Evolutionary conservation across 2,329 filamentous ascomycete genomes (phyloP), one percentile per base, ranked within the genome.

Genomic region (Pseudopyrenochaeta lycopersici): DNA sequence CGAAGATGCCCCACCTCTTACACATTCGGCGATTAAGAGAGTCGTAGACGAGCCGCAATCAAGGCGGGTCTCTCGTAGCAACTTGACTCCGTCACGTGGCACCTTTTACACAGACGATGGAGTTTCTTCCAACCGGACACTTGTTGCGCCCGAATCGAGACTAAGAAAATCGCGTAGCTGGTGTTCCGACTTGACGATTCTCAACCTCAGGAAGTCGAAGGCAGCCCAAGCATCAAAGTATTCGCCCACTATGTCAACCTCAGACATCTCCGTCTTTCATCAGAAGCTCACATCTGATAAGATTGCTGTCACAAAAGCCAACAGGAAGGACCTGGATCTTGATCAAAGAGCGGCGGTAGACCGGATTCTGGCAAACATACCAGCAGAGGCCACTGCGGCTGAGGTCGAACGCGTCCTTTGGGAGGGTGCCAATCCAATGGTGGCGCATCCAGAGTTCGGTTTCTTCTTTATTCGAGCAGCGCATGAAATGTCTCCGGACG

Each of bases 71-170:
- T 58, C 58, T 7, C 56, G 58, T 14, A 49, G 53, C 15, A 38
- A 56, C n/a, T 18, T 54, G 11, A 45, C 57, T 18, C 49, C 62
- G 12, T 72, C 70, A 20, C 62, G 58, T 12, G 61, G 62, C 2
- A 73, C 70, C 0, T 73, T 73, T 30, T 71, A 68, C 44, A 64
- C 70, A 0, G 70, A 73, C 31, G 70, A 71, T 39, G 63, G 54
- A 1, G 50, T 63, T 1, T 64, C 68, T 3, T 63, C 61, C 4
- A 61, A 51, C 7, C 59, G 56, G n/a, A 64, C 67, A 4, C 38
- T 68, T 1, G 42, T 64, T 14, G 47, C 59, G 4, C 52, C 60
- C 17, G 59, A 68, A 42, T 57, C 60, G 1, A 56, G 59, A 29
- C 40, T 63, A 3, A 64, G 58, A 36, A 64, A 64, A 33, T 63